Evolutionary conservation across 2,329 filamentous ascomycete genomes (phyloP), one percentile per base, ranked within the genome.

Genomic region (Stagonosporopsis vannaccii): DNA sequence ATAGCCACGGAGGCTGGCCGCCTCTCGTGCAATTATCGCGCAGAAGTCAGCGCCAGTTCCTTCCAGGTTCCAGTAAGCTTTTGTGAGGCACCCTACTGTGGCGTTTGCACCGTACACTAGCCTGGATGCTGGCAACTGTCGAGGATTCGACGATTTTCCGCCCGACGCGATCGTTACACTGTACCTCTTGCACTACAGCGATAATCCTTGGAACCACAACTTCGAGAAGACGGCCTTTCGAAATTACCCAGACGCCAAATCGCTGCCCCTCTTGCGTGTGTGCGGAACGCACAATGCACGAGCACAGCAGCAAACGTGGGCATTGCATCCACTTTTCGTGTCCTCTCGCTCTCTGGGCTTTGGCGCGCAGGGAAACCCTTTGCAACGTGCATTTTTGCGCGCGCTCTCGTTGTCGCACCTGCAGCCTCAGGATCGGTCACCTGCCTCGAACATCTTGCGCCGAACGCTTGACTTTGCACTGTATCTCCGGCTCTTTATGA

Each of bases 151-250:
- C 28, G 19, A 45, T 33, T 25, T 45, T 19, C 60, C 60, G 62
- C 63, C 51, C 44, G 57, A 63, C 52, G 62, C 62, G 63, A 59
- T 53, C 43, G 51, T 59, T 51, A 42, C 58, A 45, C 30, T 52
- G 39, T 33, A 49, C 9, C 51, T 36, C 45, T 23, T 17, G 8
- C n/a, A 28, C 28, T 60, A 41, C 65, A 63, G 51, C 63, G 59
- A 56, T 60, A 35, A 65, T 62, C 66, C 63, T 51, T 58, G 66
- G 28, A 56, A 17, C 13, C 25, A 22, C 28, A 48, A 43, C 59
- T 69, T 68, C 66, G 55, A 58, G 63, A 69, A 69, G 61, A 56
- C 58, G 52, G 48, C 60, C 61, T 56, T 51, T 45, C 60, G 58
- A 60, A 62, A 54, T 47, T 58, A 48, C 26, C 59, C 63, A 65